Evolutionary conservation across 2,329 filamentous ascomycete species (phyloP).

Genomic region (Colletotrichum tanaceti): DNA sequence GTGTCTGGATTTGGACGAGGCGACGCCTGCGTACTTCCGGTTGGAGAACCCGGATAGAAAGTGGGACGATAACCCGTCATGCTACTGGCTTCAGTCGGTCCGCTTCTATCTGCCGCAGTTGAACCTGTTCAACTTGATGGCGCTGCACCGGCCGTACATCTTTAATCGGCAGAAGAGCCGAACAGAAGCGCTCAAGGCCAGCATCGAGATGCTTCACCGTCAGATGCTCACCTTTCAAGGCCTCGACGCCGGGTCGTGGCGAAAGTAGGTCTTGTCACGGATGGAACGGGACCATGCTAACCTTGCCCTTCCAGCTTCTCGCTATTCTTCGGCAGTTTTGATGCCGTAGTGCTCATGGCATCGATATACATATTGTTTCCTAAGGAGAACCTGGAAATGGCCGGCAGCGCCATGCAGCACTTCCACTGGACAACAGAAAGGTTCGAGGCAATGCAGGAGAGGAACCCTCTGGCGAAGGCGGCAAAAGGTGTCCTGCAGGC

Average conservation of each 20-base stretch:
- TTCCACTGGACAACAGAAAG: conserved; percentile 70
- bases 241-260: conserved; percentile 62
- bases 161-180: conserved; percentile 67
- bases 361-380: conserved; percentile 72
- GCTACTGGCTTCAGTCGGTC: conserved; percentile 62
- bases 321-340: conserved; percentile 72
- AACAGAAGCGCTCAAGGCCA: conserved; percentile 66
- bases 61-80: conserved; percentile 66
- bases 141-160: conserved; percentile 71
- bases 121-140: conserved; percentile 66
- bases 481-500: conserved; percentile 67
- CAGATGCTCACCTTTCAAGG: conserved; percentile 63
- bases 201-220: conserved; percentile 65
- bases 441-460: conserved; percentile 66
- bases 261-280: conserved; percentile 47
- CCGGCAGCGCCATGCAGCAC: conserved; percentile 63
- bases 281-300: not conserved
- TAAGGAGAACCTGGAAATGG: conserved; percentile 62
- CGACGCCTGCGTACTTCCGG: conserved; percentile 65
- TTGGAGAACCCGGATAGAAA: conserved; percentile 66
- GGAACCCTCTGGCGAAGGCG: conserved; percentile 65
- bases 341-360: conserved; percentile 70
- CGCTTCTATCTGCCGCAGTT: conserved; percentile 60
- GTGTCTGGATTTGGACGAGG: conserved; percentile 60
- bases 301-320: conserved; percentile 53